Evolutionary conservation across 306 rosid species (phyloP).

Genomic region (Gleditsia sinensis): DNA sequence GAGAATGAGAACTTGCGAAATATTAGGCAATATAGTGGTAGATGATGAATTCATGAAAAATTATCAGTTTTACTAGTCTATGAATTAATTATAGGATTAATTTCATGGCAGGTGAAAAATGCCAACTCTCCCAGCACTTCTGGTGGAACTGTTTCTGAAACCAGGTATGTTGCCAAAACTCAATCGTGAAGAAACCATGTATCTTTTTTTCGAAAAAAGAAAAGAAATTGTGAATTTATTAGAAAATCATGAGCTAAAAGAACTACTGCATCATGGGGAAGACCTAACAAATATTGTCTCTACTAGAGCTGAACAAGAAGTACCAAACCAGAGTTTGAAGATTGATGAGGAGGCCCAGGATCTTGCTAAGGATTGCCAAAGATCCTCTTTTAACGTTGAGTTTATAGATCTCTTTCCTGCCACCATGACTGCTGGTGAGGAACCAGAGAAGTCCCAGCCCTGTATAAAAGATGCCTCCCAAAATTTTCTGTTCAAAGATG

Average conservation of each 20-base stretch:
- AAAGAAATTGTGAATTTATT: constrained; percentile 13
- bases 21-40: neutral
- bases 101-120: constrained; percentile 45
- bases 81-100: constrained; percentile 21
- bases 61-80: constrained; percentile 1
- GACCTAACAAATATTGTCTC: constrained; percentile 28
- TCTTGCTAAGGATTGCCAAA: constrained; percentile 33
- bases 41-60: neutral
- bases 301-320: constrained; percentile 37
- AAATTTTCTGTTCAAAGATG: constrained; percentile 23
- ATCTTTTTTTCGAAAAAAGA: neutral
- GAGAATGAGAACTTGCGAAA: neutral
- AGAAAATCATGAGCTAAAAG: constrained; percentile 21
- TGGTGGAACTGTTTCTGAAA: constrained; percentile 42
- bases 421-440: constrained; percentile 24
- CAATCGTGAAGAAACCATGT: neutral
- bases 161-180: constrained; percentile 49
- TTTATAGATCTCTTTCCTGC: constrained; percentile 36
- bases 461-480: constrained; percentile 31
- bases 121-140: constrained; percentile 29
- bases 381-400: constrained; percentile 36
- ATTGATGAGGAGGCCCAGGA: constrained; percentile 36
- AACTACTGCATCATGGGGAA: constrained; percentile 34
- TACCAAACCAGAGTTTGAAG: constrained; percentile 31
- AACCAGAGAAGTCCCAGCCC: constrained; percentile 35